These are phyloP conservation scores for Saccharomyces hybrid DNA, from an alignment of 1,139 yeast species.

Conservation along the genomic window DNA sequence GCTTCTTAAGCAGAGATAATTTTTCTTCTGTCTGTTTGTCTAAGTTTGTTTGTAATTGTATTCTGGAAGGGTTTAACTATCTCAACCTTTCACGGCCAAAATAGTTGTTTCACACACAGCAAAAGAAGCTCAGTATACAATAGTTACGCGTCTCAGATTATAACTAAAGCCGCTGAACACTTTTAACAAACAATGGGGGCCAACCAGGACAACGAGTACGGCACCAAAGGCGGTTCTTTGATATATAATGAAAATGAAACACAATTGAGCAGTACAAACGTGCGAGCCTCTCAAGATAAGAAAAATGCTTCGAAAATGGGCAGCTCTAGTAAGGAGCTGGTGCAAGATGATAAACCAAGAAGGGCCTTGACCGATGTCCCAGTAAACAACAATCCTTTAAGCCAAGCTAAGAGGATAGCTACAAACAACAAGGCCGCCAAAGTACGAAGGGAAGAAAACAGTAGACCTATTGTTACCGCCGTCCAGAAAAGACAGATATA, in stretches of 20 bases:
- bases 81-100: neutral
- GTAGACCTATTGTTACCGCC: slow-evolving; percentile 5
- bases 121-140: neutral
- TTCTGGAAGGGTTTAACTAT: neutral
- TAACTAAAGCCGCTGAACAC: neutral
- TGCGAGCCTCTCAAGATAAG: neutral
- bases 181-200: neutral
- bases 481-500: slow-evolving; percentile 15
- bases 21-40: neutral
- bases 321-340: neutral
- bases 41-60: neutral
- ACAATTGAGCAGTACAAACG: neutral
- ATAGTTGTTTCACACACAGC: neutral
- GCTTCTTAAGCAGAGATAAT: neutral
- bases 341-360: slow-evolving; percentile 2
- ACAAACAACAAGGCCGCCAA: slow-evolving; percentile 6
- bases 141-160: neutral
- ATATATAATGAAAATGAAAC: neutral
- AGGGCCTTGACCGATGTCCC: slow-evolving; percentile 14
- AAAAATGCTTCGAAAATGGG: neutral
- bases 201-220: neutral
- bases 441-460: slow-evolving; percentile 17
- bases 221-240: neutral
- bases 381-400: slow-evolving; percentile 6
- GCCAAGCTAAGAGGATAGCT: neutral